phyloP scores from a whole-genome alignment of 805 yeast species.

The Zygosaccharomyces pseudorouxii region DNA sequence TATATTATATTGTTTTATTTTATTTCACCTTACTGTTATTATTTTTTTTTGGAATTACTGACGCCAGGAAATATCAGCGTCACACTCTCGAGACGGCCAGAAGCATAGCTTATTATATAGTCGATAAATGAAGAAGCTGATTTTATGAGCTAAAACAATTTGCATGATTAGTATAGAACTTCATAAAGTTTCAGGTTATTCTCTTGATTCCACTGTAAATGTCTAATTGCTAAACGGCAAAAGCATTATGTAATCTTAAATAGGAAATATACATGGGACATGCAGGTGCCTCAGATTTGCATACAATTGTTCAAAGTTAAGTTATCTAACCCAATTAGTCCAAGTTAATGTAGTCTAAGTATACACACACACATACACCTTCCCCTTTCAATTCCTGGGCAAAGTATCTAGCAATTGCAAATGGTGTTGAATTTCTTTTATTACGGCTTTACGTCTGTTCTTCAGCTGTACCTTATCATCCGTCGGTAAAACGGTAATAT shows the following conservation, averaged over 20 bases:
- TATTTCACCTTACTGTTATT: not conserved
- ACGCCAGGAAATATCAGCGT: slow-evolving; percentile 4
- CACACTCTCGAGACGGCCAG: not conserved
- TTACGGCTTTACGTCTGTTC: slow-evolving; percentile 52
- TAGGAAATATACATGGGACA: slow-evolving; percentile 1
- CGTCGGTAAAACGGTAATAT: slow-evolving; percentile 37
- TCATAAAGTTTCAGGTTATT: not conserved
- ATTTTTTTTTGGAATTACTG: not conserved
- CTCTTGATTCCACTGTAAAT: not conserved
- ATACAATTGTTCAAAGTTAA: not conserved
- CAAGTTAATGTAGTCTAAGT: not conserved
- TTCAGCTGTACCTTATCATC: slow-evolving; percentile 48
- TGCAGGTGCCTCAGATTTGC: not conserved
- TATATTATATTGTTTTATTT: not conserved
- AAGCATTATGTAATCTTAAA: slow-evolving; percentile 6
- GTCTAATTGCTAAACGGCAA: not conserved
- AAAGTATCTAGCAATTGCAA: slow-evolving; percentile 50
- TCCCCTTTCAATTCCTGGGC: not conserved
- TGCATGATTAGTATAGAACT: not conserved
- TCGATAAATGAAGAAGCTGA: not conserved
- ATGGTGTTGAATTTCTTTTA: slow-evolving; percentile 56
- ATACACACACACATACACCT: not conserved
- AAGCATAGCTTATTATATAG: slow-evolving; percentile 1
- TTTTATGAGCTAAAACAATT: not conserved
- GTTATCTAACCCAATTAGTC: not conserved